Percentiles rank a stretch among this genome's conserved stretches.
Evolutionary conservation across 1,284 basidiomycete genomes (phyloP).

Genomic region (Ganoderma lucidum): DNA sequence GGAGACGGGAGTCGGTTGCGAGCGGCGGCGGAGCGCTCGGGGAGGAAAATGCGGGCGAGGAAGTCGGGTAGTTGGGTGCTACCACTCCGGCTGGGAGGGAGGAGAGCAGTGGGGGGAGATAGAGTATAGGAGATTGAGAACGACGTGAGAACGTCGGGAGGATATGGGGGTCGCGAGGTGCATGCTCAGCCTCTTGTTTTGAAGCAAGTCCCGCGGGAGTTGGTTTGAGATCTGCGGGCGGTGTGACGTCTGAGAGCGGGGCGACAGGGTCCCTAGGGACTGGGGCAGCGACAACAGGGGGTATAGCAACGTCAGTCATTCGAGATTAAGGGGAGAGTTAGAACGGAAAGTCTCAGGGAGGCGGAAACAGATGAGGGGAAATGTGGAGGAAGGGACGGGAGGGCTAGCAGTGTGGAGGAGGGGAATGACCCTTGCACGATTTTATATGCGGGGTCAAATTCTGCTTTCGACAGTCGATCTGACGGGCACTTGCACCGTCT

Average conservation of each 20-base stretch:
- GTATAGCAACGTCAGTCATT: conserved; percentile 33
- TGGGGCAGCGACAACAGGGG: conserved; percentile 15
- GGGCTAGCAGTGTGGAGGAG: not conserved
- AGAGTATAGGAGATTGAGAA: conserved; percentile 64
- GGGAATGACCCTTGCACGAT: not conserved
- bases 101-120: conserved; percentile 83
- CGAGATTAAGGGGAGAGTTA: not conserved
- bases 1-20: conserved; percentile 77
- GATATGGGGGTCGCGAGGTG: conserved; percentile 61
- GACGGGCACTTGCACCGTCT: not conserved
- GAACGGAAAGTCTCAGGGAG: not conserved
- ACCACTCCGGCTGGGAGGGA: conserved; percentile 58
- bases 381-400: not conserved
- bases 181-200: conserved; percentile 16
- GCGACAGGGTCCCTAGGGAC: not conserved
- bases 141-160: conserved; percentile 59
- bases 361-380: not conserved
- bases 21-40: conserved; percentile 50
- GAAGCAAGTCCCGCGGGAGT: conserved; percentile 14
- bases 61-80: conserved; percentile 31
- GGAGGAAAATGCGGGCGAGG: conserved; percentile 35
- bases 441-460: conserved; percentile 4
- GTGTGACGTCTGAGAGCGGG: not conserved
- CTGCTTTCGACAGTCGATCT: not conserved
- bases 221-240: not conserved